Percentiles rank a stretch among this genome's conserved stretches.
phyloP scores from a whole-genome alignment of 441 rosid species.

The Populus hybrid region DNA sequence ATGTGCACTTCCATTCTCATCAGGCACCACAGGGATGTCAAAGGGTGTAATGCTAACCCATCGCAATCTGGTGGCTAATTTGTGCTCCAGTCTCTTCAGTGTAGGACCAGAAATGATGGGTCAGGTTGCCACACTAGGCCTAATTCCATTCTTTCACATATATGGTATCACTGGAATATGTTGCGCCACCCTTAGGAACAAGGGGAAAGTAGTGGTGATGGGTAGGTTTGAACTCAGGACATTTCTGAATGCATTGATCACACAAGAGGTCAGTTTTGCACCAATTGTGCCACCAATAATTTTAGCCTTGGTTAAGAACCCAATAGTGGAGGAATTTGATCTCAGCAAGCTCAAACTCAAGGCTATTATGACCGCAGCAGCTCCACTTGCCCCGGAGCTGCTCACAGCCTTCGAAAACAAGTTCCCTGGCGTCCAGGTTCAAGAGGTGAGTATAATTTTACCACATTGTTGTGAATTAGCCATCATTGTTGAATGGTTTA shows the following conservation, averaged over 20 bases:
- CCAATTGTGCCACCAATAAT: slow-evolving; percentile 91
- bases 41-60: slow-evolving; percentile 92
- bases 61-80: slow-evolving; percentile 72
- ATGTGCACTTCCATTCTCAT: slow-evolving; percentile 94
- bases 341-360: slow-evolving; percentile 67
- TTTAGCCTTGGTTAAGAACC: slow-evolving; percentile 71
- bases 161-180: slow-evolving; percentile 84
- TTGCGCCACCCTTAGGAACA: slow-evolving; percentile 73
- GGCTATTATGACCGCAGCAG: slow-evolving; percentile 86
- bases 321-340: slow-evolving; percentile 78
- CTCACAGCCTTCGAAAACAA: slow-evolving; percentile 63
- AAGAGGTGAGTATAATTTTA: slow-evolving; percentile 49
- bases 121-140: slow-evolving; percentile 53
- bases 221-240: slow-evolving; percentile 66
- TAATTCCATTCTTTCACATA: slow-evolving; percentile 85
- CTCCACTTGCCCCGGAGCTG: slow-evolving; percentile 86
- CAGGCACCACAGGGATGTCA: slow-evolving; percentile 88
- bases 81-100: slow-evolving; percentile 80
- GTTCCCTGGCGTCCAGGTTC: slow-evolving; percentile 82
- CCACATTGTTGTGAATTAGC: neutral
- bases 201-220: slow-evolving; percentile 90
- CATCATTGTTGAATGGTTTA: neutral
- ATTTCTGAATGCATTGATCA: slow-evolving; percentile 60
- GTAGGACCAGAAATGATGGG: slow-evolving; percentile 60
- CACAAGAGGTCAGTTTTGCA: slow-evolving; percentile 75